Evolutionary conservation across 2,329 filamentous ascomycete genomes (phyloP), one percentile per base, ranked within the genome.

Genomic region (Aspergillus versicolor): DNA sequence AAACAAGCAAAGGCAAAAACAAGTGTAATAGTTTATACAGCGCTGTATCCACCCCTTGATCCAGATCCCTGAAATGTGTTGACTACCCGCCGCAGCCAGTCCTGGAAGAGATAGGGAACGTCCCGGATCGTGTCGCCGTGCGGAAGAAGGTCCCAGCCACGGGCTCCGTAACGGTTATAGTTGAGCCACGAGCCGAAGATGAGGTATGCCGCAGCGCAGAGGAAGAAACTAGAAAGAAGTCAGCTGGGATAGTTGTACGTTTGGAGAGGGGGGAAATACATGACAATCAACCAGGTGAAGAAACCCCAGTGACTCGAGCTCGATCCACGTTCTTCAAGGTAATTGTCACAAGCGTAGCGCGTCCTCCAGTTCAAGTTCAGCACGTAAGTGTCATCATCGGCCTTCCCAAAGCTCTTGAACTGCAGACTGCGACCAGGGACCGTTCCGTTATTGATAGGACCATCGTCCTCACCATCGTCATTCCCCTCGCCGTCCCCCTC

Each of bases 131-230:
- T 89, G 74, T 99, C 94, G 63, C 90, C 90, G 72, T 97, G 93
- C 13, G 94, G 94, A 17, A 97, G 81, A 17, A 97, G 82, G 69
- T 97, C 94, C 92, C 92, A 97, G 56, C 94, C 94, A 44, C 93
- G 84, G 52, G 93, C 92, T 47, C 93, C 93, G 75, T 96, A 96
- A 61, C 92, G 90, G 79, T 92, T 97, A 82, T 97, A 97, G 81
- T 97, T 97, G 73, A 97, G 87, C 94, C 94, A 99, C 19, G 92
- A 96, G 63, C 93, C 92, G 70, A 97, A 97, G 73, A 97, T 96
- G 63, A 99, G 87, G 77, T 97, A 99, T 22, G 92, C 80, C 2
- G 94, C 91, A 41, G 87, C 88, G 45, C 85, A 85, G 61, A 97
- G 82, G 83, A 99, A 99, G 58, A 88, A 78, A 65, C 92, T 96